Conservation (phyloP, 2,329 filamentous ascomycete species). For the Botrytis fragariae region DNA sequence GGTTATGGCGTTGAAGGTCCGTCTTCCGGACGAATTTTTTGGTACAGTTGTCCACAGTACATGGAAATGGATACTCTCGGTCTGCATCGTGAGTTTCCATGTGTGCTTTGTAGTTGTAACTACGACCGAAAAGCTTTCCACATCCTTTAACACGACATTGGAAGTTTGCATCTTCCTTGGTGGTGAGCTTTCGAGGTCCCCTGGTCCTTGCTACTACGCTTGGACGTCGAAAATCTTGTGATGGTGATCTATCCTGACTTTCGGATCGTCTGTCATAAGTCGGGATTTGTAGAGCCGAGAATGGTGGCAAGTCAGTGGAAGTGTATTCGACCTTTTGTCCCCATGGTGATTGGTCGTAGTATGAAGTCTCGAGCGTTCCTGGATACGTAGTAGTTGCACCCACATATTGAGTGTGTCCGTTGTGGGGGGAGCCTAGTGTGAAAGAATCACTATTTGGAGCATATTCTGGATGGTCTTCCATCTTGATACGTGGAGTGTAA, state of each 20-base stretch:
- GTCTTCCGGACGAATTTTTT: slow-evolving; percentile 81
- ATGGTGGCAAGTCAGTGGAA: slow-evolving; percentile 32
- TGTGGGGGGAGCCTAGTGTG: slow-evolving; percentile 33
- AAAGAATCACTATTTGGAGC: slow-evolving; percentile 29
- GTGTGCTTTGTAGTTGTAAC: slow-evolving; percentile 85
- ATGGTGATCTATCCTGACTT: slow-evolving; percentile 27
- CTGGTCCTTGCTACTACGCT: slow-evolving; percentile 33
- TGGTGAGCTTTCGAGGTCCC: slow-evolving; percentile 53
- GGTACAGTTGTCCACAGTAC: slow-evolving; percentile 61
- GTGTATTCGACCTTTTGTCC: slow-evolving; percentile 34
- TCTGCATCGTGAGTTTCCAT: slow-evolving; percentile 79
- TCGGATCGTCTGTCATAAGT: slow-evolving; percentile 34
- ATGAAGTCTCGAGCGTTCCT: slow-evolving; percentile 33
- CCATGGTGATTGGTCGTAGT: slow-evolving; percentile 33
- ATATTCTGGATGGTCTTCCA: slow-evolving; percentile 38
- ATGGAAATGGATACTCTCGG: slow-evolving; percentile 68
- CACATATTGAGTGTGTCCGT: slow-evolving; percentile 29
- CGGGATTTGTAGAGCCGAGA: slow-evolving; percentile 32
- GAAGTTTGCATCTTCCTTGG: slow-evolving; percentile 68
- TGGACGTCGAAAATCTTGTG: slow-evolving; percentile 26
- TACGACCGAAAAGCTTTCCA: slow-evolving; percentile 75
- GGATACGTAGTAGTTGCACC: slow-evolving; percentile 32
- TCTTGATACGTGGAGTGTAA: slow-evolving; percentile 37
- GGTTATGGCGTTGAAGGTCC: slow-evolving; percentile 64
- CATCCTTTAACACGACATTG: slow-evolving; percentile 68